A percentile compares a stretch with the other conserved stretches of the same genome.
phyloP scores from a whole-genome alignment of 2,329 filamentous ascomycete species.

The Pseudogymnoascus sp. region DNA sequence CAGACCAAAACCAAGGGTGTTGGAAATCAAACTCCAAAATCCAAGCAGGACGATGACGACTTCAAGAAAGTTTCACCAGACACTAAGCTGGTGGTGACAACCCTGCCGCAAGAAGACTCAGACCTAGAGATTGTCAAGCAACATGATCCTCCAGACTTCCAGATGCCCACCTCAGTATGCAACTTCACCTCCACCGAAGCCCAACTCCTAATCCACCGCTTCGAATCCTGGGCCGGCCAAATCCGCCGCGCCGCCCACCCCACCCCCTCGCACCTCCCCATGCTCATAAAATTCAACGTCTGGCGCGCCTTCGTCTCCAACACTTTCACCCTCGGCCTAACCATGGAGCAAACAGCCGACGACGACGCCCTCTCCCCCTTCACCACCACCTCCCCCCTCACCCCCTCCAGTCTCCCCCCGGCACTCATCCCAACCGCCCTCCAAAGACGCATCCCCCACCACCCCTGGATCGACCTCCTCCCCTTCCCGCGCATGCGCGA shows the following conservation, averaged over 20 bases:
- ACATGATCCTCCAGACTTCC: not conserved
- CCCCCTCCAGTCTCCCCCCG: conserved; percentile 10
- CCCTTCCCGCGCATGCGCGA: conserved; percentile 28
- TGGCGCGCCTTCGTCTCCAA: conserved; percentile 30
- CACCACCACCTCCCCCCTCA: not conserved
- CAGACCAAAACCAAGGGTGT: not conserved
- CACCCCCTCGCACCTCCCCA: conserved; percentile 27
- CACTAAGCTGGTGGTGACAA: not conserved
- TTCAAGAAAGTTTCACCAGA: not conserved
- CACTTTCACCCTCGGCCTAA: conserved; percentile 22
- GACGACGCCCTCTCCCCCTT: not conserved
- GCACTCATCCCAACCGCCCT: conserved; percentile 25
- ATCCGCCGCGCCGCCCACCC: conserved; percentile 16
- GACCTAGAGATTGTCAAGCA: not conserved
- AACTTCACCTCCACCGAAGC: not conserved
- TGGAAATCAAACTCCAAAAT: not conserved
- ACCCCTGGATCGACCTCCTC: conserved; percentile 32
- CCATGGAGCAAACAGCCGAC: not conserved
- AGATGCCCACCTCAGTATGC: not conserved
- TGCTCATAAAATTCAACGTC: conserved; percentile 32
- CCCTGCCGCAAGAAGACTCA: not conserved
- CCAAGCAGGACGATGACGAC: not conserved
- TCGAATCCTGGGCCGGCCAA: not conserved
- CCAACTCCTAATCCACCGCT: not conserved
- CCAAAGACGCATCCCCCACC: conserved; percentile 26